Base-by-base conservation (phyloP, 768 basidiomycete genomes). In the Boletus fagicola region DNA sequence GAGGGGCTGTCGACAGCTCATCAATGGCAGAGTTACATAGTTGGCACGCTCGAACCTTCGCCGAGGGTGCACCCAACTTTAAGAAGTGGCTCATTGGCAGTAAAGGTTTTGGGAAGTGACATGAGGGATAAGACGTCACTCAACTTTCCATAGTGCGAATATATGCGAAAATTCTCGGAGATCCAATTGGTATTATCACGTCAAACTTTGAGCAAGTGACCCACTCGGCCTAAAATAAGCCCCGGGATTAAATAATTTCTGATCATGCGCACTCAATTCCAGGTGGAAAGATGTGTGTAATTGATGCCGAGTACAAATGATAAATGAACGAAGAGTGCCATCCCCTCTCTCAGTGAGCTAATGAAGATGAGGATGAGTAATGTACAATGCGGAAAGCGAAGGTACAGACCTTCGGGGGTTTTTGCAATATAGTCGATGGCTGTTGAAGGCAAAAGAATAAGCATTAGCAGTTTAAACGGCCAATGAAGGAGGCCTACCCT, bases 391-490 rank as follows among this genome's bases (percentile, higher is more conserved):
- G 24, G 46, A 42, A 74, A 36, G 54, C 13, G n/a, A 42, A 20
- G 16, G 16, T 24, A 68, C 75, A 65, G 53, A 90, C 92, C 92
- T 79, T 91, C 92, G 57, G 92, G 91, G 43, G 93, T 94, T 80
- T 94, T 93, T 63, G 83, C 84, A 74, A 98, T 90, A 72, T 98
- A 98, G 73, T 97, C 92, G 69, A 98, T 91, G 54, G 95, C 94
- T 96, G 33, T 49, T 9, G 15, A 62, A 59, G 53, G 58, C 55
- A 53, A 61, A 59, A 61, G 61, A 24, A 42, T 44, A 39, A 61
- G 36, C 30, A 24, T 54, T 24, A 40, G 15, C 3, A 54, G 33
- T 24, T 16, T n/a, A 49, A 42, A 51, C 12, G 15, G 24, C 0
- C 15, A 24, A 56, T 18, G 28, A 45, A 42, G 38, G n/a, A 43